Conservation (phyloP, 1,139 yeast species). For the Kluyveromyces marxianus region DNA sequence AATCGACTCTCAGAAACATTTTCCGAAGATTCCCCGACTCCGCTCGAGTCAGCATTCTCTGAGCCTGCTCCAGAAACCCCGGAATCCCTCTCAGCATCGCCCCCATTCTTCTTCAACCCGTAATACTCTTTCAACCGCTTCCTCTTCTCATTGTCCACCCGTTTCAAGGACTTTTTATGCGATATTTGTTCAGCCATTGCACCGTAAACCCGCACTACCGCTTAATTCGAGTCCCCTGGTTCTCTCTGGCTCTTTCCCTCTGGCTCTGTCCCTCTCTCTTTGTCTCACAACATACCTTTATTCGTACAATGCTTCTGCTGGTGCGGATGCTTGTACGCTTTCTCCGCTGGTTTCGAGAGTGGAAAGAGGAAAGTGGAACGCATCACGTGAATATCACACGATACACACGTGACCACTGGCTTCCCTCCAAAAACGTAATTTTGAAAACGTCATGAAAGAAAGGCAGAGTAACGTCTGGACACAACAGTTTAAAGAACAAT, state of each 20-base stretch:
- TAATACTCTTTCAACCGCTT: slow-evolving; percentile 40
- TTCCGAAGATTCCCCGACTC: too few relatives aligned
- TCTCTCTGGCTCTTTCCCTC: neutral
- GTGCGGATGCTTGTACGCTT: too few relatives aligned
- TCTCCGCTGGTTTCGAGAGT: too few relatives aligned
- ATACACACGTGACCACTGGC: neutral
- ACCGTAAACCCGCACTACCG: neutral
- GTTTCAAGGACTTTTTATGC: slow-evolving; percentile 28
- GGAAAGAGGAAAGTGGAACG: neutral
- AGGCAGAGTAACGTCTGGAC: too few relatives aligned
- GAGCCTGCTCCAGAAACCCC: neutral
- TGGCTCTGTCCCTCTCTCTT: too few relatives aligned
- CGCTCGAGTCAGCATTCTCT: neutral
- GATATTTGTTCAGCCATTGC: slow-evolving; percentile 29
- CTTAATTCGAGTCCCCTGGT: too few relatives aligned
- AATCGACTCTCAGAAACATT: too few relatives aligned
- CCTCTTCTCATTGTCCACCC: slow-evolving; percentile 32
- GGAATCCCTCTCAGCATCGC: neutral
- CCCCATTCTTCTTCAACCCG: slow-evolving; percentile 29
- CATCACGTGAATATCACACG: neutral
- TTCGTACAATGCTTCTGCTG: too few relatives aligned
- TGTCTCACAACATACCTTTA: too few relatives aligned
- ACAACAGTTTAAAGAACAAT: too few relatives aligned
- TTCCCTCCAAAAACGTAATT: neutral
- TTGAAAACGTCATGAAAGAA: too few relatives aligned